phyloP scores from a whole-genome alignment of 768 basidiomycete species.

The Sarcomyxa edulis region DNA sequence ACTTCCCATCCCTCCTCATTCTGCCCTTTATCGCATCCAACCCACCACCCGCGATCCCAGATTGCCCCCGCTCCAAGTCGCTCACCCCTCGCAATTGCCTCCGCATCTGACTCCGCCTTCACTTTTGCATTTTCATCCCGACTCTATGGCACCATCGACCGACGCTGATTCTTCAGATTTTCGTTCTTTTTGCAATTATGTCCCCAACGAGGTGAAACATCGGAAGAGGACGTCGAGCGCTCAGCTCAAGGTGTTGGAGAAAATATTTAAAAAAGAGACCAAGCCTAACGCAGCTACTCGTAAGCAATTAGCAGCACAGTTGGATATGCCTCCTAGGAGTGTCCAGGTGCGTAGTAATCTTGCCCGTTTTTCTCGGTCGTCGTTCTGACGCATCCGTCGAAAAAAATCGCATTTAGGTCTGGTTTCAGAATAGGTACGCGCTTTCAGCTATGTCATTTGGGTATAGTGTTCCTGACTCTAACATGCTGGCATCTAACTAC shows the following conservation, averaged over 20 bases:
- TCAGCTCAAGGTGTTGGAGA: conserved; percentile 88
- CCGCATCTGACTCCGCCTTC: conserved; percentile 4
- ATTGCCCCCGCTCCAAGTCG: neutral
- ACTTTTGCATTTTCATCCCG: conserved; percentile 1
- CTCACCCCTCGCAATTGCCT: conserved; percentile 1
- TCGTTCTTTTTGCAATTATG: conserved; percentile 83
- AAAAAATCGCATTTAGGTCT: conserved; percentile 49
- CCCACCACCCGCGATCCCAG: conserved; percentile 1
- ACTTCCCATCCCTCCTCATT: conserved; percentile 12
- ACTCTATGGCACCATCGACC: conserved; percentile 33
- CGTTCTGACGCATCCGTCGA: conserved; percentile 5
- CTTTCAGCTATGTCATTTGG: conserved; percentile 6
- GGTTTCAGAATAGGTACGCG: conserved; percentile 82
- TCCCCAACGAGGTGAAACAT: conserved; percentile 92
- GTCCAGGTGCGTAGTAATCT: conserved; percentile 67
- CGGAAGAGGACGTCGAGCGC: conserved; percentile 82
- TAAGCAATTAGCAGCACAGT: conserved; percentile 73
- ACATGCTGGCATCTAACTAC: too few relatives aligned
- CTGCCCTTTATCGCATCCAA: conserved; percentile 2
- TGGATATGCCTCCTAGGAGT: conserved; percentile 91
- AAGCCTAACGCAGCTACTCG: conserved; percentile 85
- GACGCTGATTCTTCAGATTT: conserved; percentile 74
- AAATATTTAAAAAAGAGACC: conserved; percentile 80
- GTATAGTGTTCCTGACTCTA: conserved; percentile 7
- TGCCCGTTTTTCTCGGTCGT: conserved; percentile 1